Evolutionary conservation across 305 asterid species (phyloP).

Genomic region (Ajuga reptans): DNA sequence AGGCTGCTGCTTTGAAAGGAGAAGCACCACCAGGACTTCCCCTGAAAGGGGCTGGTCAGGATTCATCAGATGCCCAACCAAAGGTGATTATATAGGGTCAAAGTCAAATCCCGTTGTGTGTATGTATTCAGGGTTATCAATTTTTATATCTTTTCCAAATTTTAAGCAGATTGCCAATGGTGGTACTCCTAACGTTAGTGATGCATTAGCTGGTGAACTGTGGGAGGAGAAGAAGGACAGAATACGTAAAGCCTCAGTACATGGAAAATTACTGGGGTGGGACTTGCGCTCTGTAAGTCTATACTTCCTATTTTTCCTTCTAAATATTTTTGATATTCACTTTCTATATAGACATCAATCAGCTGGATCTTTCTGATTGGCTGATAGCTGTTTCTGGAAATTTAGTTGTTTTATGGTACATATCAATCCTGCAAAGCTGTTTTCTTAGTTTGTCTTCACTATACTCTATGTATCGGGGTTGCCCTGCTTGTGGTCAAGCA

Average conservation of each 20-base stretch:
- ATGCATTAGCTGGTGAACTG: conserved; percentile 97
- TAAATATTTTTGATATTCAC: not conserved
- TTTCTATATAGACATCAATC: not conserved
- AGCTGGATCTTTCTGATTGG: conserved; percentile 1
- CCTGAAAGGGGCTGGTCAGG: conserved; percentile 98
- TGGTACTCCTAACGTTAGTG: conserved; percentile 68
- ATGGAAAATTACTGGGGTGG: conserved; percentile 92
- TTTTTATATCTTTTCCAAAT: conserved; percentile 16
- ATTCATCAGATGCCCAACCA: conserved; percentile 82
- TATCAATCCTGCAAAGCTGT: not conserved
- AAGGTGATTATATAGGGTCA: conserved; percentile 43
- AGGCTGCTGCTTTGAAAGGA: conserved; percentile 99
- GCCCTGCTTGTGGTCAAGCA: not conserved
- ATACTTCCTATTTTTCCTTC: not conserved
- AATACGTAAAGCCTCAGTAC: conserved; percentile 72
- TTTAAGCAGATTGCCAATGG: conserved; percentile 71
- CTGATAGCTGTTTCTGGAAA: conserved; percentile 11
- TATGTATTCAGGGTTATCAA: conserved; percentile 12
- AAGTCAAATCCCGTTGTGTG: conserved; percentile 9
- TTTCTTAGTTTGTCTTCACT: not conserved
- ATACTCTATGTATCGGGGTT: not conserved
- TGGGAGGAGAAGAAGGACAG: conserved; percentile 97
- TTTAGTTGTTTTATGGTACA: conserved; percentile 5
- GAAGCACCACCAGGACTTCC: conserved; percentile 99
- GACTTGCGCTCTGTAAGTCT: conserved; percentile 95